Evolutionary conservation across 305 asterid species (phyloP).

Genomic region (Fraxinus angustifolia): DNA sequence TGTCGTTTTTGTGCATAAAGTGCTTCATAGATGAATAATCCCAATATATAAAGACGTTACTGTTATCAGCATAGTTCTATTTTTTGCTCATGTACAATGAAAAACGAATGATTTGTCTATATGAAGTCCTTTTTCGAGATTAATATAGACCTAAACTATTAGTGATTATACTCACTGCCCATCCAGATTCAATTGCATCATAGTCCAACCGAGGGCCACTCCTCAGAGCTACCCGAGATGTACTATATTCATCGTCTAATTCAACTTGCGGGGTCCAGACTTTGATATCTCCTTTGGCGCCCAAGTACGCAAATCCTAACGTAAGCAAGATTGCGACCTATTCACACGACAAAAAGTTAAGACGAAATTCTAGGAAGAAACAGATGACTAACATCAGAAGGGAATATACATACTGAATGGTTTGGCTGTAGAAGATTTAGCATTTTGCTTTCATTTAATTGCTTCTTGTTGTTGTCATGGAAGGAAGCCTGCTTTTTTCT

Average conservation of each 20-base stretch:
- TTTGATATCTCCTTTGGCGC: conserved; percentile 56
- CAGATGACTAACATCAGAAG: background rate
- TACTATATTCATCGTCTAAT: conserved; percentile 49
- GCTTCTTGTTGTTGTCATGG: conserved; percentile 3
- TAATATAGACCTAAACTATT: background rate
- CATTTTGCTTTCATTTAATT: conserved; percentile 23
- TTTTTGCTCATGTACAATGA: background rate
- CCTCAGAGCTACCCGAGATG: conserved; percentile 46
- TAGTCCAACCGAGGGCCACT: conserved; percentile 36
- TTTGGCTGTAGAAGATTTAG: conserved; percentile 33
- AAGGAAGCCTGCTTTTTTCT: conserved; percentile 16
- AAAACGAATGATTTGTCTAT: background rate
- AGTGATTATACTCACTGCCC: conserved; percentile 49
- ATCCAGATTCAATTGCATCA: conserved; percentile 58
- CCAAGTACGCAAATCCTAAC: conserved; percentile 50
- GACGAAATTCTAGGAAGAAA: background rate
- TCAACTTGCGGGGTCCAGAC: conserved; percentile 53
- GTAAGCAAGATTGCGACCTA: conserved; percentile 51
- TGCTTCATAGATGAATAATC: background rate
- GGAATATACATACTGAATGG: conserved; percentile 48
- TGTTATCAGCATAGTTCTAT: background rate
- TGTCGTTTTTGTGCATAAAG: background rate
- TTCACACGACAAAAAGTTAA: background rate
- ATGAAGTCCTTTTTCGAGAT: background rate
- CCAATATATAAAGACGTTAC: background rate